Evolutionary conservation across 78 protist genomes (phyloP), one percentile per base, ranked within the genome.

Genomic region (Dictyostelium capitatum): DNA sequence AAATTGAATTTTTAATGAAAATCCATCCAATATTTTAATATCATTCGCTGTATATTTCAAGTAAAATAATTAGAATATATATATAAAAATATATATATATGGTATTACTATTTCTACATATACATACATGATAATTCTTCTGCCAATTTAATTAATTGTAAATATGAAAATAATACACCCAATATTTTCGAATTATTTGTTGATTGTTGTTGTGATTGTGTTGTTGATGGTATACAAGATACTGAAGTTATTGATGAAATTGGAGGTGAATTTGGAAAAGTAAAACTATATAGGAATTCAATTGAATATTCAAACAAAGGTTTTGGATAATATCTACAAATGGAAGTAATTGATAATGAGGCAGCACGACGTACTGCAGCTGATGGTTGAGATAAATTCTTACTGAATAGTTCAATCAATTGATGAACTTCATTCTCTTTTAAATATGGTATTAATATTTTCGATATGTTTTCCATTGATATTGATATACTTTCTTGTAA

Each of bases 361-460:
- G 93, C 85, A 14, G 89, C 32, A 51, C 95, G 75, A 50, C 95
- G 74, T 6, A 91, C 91, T 1, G 90, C 80, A 11, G 95, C 84
- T 1, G 95, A 91, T 0, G 69, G 1, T 43, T 81, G 89, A 2
- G 46, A 25, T 37, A 91, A 79, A 41, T 91, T 82, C 28, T 32
- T 50, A n/a, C 43, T 57, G 30, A 91, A 83, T 19, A 82, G 41
- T 6, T 80, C 89, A 2, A 91, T 81, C 20, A 91, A 53, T 23
- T 83, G 82, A 28, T 83, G 83, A 28, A 82, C 84, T 20, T 91
- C 95, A 14, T 59, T 56, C 51, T 91, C 95, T 19, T 80, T 91
- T 0, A 91, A 37, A 50, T 91, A 82, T 57, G 84, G 23, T 20
- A 91, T 82, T 74, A 91, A 53, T 9, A 91, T 53, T 14, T 77